phyloP scores from a whole-genome alignment of 768 basidiomycete species.

The Pleurotus ostreatus region DNA sequence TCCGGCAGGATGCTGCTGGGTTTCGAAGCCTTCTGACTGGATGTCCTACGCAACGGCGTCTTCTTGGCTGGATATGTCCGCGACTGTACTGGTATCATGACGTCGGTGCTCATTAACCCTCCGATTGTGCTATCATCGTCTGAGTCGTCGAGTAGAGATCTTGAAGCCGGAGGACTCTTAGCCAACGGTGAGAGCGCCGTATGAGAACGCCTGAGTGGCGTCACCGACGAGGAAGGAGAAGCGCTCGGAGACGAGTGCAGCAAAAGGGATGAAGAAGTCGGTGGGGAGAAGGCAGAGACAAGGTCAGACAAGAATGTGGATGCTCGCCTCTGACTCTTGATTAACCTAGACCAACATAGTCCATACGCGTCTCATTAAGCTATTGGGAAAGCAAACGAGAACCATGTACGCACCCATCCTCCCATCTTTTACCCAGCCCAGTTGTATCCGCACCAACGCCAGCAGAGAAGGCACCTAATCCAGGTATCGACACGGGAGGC shows the following conservation, averaged over 20 bases:
- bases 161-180: constrained; percentile 10
- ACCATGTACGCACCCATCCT: constrained; percentile 47
- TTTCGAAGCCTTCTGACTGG: not conserved
- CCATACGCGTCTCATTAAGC: not conserved
- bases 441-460: constrained; percentile 33
- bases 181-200: constrained; percentile 12
- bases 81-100: constrained; percentile 27
- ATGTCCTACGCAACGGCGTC: not conserved
- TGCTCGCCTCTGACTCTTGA: constrained; percentile 66
- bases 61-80: constrained; percentile 4
- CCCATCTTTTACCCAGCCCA: constrained; percentile 57
- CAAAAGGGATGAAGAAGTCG: constrained; percentile 19
- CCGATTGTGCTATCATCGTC: constrained; percentile 18
- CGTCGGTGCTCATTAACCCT: constrained; percentile 14
- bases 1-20: constrained; percentile 1
- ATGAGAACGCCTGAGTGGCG: constrained; percentile 16
- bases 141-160: constrained; percentile 39
- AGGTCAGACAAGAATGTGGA: constrained; percentile 62
- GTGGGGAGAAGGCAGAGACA: constrained; percentile 39
- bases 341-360: constrained; percentile 41
- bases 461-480: constrained; percentile 30
- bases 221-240: constrained; percentile 10
- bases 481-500: constrained; percentile 36
- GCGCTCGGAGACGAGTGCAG: constrained; percentile 21
- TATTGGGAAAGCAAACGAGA: not conserved